A percentile compares a stretch with the other conserved stretches of the same genome.
Evolutionary conservation across 345 rosid species (phyloP).

Genomic region (Syzygium jambos): DNA sequence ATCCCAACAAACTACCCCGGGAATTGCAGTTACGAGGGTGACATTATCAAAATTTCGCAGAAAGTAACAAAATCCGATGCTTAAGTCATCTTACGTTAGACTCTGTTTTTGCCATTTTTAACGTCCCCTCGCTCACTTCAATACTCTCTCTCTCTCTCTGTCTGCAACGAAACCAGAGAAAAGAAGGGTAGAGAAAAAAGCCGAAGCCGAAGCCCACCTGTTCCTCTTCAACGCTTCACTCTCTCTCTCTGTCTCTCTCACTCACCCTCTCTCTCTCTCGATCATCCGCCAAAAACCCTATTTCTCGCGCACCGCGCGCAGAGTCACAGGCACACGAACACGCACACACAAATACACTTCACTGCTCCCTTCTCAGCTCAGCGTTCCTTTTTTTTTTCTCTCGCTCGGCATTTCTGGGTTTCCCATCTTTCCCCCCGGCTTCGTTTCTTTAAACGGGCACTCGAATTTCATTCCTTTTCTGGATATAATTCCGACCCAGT

Average conservation of each 20-base stretch:
- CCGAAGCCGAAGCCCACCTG: conserved; percentile 5
- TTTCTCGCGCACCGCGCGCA: not conserved
- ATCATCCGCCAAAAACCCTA: not conserved
- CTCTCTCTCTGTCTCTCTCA: not conserved
- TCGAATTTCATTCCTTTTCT: not conserved
- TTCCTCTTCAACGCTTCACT: conserved; percentile 9
- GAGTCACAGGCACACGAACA: not conserved
- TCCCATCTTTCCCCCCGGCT: not conserved
- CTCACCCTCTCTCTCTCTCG: not conserved
- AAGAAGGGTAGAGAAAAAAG: not conserved
- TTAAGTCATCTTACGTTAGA: not conserved
- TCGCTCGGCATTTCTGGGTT: not conserved
- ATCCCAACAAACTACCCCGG: not conserved
- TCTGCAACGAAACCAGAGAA: not conserved
- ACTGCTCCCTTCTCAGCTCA: not conserved
- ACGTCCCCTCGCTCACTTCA: not conserved
- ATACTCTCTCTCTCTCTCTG: not conserved
- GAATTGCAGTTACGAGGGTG: not conserved
- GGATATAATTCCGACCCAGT: not conserved
- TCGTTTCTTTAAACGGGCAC: not conserved
- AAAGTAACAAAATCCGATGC: not conserved
- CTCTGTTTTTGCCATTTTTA: not conserved
- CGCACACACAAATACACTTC: not conserved
- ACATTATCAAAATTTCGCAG: not conserved
- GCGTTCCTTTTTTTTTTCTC: not conserved